phyloP scores from a whole-genome alignment of 345 rosid genomes.

The Sonneratia alba region DNA sequence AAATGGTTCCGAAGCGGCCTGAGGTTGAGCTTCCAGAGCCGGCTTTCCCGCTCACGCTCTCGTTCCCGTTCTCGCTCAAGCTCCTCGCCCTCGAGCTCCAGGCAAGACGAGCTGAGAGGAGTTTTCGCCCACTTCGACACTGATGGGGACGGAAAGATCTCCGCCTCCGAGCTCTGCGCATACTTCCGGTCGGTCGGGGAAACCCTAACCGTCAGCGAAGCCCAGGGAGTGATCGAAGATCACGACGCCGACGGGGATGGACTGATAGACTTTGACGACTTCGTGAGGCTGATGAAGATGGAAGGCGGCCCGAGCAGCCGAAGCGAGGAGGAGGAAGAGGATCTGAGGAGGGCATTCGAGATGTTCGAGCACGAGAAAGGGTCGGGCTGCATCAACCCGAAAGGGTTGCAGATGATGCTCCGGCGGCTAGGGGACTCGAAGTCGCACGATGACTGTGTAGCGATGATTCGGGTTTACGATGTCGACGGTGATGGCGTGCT shows the following conservation, averaged over 20 bases:
- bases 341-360: slow-evolving; percentile 64
- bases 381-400: slow-evolving; percentile 65
- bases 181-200: slow-evolving; percentile 73
- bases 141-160: slow-evolving; percentile 67
- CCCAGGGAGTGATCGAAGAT: slow-evolving; percentile 42
- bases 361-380: slow-evolving; percentile 83
- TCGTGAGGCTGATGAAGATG: slow-evolving; percentile 45
- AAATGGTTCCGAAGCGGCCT: slow-evolving; percentile 14
- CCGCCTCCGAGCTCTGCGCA: slow-evolving; percentile 54
- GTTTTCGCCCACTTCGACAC: slow-evolving; percentile 64
- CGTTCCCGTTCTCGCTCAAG: slow-evolving; percentile 3
- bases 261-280: slow-evolving; percentile 57
- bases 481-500: background rate
- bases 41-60: slow-evolving; percentile 1
- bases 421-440: slow-evolving; percentile 54
- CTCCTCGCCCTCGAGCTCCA: slow-evolving; percentile 4
- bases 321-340: slow-evolving; percentile 23
- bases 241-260: slow-evolving; percentile 61
- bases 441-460: slow-evolving; percentile 60
- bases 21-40: slow-evolving; percentile 9
- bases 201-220: slow-evolving; percentile 47
- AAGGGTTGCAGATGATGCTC: slow-evolving; percentile 67
- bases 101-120: slow-evolving; percentile 32
- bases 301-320: slow-evolving; percentile 16
- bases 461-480: slow-evolving; percentile 75